A percentile compares a stretch with the other conserved stretches of the same genome.
phyloP scores from a whole-genome alignment of 73 alveolate genomes.

The Paramecium sexaurelia region DNA sequence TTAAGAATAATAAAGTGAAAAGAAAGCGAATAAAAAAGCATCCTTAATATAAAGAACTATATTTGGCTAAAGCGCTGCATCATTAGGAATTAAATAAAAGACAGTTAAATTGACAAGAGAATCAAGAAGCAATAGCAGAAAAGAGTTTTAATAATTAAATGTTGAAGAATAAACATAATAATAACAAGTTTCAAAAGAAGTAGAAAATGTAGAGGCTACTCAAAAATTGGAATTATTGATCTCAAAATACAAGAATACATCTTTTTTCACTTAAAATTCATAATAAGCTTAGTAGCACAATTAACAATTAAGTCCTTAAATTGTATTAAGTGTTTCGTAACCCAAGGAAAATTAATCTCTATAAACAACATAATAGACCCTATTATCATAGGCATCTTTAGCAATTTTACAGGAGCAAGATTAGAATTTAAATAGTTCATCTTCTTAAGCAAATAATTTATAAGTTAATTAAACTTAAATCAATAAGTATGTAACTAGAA shows the following conservation, averaged over 20 bases:
- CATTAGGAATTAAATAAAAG: slow-evolving; percentile 30
- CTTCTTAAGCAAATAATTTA: not conserved
- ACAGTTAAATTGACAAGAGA: slow-evolving; percentile 46
- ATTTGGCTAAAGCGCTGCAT: not conserved
- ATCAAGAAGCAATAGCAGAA: slow-evolving; percentile 6
- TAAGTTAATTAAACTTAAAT: not conserved
- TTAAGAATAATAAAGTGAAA: slow-evolving; percentile 10
- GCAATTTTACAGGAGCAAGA: not conserved
- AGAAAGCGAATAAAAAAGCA: not conserved
- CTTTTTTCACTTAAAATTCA: not conserved
- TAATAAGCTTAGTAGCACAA: not conserved
- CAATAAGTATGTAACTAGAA: slow-evolving; percentile 41
- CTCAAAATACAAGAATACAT: not conserved
- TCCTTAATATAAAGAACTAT: slow-evolving; percentile 29
- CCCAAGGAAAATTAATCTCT: not conserved
- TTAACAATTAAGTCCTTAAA: not conserved
- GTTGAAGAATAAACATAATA: not conserved
- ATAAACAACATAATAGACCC: not conserved
- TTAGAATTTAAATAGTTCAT: not conserved
- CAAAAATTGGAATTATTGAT: slow-evolving; percentile 1
- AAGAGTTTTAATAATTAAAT: not conserved
- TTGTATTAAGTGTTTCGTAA: not conserved
- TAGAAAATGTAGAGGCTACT: slow-evolving; percentile 2
- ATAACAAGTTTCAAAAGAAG: not conserved
- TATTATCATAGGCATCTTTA: not conserved